phyloP scores from a whole-genome alignment of 352 stramenopile genomes.

The Globisporangium orthogonon region DNA sequence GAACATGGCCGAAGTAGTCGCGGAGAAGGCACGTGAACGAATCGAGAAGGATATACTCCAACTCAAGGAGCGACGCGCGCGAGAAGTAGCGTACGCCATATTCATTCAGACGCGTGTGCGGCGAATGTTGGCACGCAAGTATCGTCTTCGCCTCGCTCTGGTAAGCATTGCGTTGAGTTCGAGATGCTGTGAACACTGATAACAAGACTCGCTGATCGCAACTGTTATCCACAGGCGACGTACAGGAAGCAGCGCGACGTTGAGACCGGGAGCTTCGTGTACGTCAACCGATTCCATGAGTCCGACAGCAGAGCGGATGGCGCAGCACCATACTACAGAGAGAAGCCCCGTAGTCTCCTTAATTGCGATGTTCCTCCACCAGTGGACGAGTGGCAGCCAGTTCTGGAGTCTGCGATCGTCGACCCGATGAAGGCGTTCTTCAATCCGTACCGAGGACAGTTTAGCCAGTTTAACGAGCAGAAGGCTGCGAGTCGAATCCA shows the following conservation, averaged over 20 bases:
- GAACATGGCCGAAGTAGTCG: constrained; percentile 34
- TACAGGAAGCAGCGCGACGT: constrained; percentile 48
- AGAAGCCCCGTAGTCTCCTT: constrained; percentile 44
- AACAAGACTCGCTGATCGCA: background rate
- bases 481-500: constrained; percentile 34
- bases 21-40: constrained; percentile 8
- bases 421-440: constrained; percentile 17
- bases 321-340: background rate
- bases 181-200: background rate
- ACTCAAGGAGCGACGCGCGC: background rate
- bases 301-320: background rate
- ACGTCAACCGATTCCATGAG: constrained; percentile 14
- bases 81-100: constrained; percentile 20
- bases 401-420: background rate
- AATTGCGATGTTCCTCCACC: constrained; percentile 35
- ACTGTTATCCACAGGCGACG: constrained; percentile 13
- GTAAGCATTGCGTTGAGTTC: constrained; percentile 6
- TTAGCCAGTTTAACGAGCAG: constrained; percentile 32
- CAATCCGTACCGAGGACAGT: constrained; percentile 34
- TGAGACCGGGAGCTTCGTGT: constrained; percentile 22
- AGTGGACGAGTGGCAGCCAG: constrained; percentile 33
- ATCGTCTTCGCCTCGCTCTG: constrained; percentile 30
- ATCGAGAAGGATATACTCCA: background rate
- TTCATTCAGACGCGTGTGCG: constrained; percentile 29
- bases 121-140: constrained; percentile 22